Conservation (phyloP, 495 filamentous ascomycete species). For the Evansstolkia leycettana region DNA sequence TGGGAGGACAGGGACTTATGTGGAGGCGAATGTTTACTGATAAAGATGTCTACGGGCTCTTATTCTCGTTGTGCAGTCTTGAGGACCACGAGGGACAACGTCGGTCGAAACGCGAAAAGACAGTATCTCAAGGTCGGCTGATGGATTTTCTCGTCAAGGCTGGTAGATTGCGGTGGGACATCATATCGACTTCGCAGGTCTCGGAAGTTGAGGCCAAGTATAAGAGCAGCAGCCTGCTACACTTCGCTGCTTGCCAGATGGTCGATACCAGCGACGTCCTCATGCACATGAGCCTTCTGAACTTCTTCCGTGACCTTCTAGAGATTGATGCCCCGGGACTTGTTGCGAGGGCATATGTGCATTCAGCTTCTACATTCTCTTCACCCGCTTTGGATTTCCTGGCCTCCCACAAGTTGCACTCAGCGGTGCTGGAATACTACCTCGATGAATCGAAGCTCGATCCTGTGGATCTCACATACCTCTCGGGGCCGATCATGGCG, state of each 20-base stretch:
- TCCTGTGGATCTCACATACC: slow-evolving; percentile 36
- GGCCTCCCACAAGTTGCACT: slow-evolving; percentile 37
- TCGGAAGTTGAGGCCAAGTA: slow-evolving; percentile 47
- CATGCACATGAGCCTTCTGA: slow-evolving; percentile 67
- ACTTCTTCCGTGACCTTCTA: slow-evolving; percentile 61
- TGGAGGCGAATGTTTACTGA: slow-evolving; percentile 65
- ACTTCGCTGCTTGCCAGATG: slow-evolving; percentile 66
- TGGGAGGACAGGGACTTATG: slow-evolving; percentile 52
- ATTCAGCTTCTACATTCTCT: slow-evolving; percentile 29
- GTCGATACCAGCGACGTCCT: slow-evolving; percentile 61
- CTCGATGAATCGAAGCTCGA: slow-evolving; percentile 39
- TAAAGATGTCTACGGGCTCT: slow-evolving; percentile 48
- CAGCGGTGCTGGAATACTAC: slow-evolving; percentile 36
- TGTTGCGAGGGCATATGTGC: slow-evolving; percentile 16
- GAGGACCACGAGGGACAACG: slow-evolving; percentile 20
- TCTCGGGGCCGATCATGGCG: slow-evolving; percentile 40
- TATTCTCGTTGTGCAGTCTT: slow-evolving; percentile 52
- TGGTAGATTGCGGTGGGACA: slow-evolving; percentile 49
- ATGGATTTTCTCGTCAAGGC: slow-evolving; percentile 58
- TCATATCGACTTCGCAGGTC: slow-evolving; percentile 45
- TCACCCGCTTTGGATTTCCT: slow-evolving; percentile 46
- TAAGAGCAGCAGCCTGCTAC: slow-evolving; percentile 47
- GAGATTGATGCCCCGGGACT: slow-evolving; percentile 31
- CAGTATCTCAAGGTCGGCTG: slow-evolving; percentile 66
- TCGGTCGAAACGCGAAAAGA: slow-evolving; percentile 49